Percentiles rank a stretch among this genome's conserved stretches.
Conservation (phyloP, 1,139 yeast genomes). For the Spencermartinsiella ligniputridi region DNA sequence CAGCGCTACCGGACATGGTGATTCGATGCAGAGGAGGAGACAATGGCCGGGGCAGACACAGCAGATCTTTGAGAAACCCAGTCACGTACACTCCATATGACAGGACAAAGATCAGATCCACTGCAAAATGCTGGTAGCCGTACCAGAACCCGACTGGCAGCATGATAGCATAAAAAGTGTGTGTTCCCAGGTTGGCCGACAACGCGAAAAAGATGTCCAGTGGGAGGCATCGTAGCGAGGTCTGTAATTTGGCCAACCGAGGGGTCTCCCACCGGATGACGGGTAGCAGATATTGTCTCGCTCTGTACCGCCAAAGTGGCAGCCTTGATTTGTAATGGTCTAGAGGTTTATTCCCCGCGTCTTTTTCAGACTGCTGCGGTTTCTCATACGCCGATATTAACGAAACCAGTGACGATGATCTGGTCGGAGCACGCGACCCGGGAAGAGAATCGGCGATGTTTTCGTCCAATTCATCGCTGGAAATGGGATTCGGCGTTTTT, state of each 20-base stretch:
- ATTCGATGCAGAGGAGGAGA: constrained; percentile 90
- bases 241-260: constrained; percentile 55
- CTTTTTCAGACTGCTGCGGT: constrained; percentile 34
- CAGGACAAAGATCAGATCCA: constrained; percentile 66
- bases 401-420: constrained; percentile 26
- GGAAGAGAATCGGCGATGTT: neutral
- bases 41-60: constrained; percentile 87
- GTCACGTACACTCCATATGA: constrained; percentile 82
- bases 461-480: neutral
- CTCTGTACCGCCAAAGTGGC: constrained; percentile 52
- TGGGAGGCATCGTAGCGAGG: constrained; percentile 42
- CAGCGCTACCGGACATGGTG: constrained; percentile 83
- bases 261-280: constrained; percentile 65
- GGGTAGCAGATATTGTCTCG: constrained; percentile 57
- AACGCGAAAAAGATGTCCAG: constrained; percentile 79
- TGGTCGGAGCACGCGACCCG: neutral
- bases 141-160: constrained; percentile 85
- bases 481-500: constrained; percentile 5
- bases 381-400: constrained; percentile 27
- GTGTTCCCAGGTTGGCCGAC: constrained; percentile 88
- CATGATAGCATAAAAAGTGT: constrained; percentile 86
- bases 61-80: constrained; percentile 75
- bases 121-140: constrained; percentile 55
- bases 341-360: constrained; percentile 69
- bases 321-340: constrained; percentile 61